Conservation (phyloP, 176 grass and related monocot genomes). For the Echinochloa phyllopogon region DNA sequence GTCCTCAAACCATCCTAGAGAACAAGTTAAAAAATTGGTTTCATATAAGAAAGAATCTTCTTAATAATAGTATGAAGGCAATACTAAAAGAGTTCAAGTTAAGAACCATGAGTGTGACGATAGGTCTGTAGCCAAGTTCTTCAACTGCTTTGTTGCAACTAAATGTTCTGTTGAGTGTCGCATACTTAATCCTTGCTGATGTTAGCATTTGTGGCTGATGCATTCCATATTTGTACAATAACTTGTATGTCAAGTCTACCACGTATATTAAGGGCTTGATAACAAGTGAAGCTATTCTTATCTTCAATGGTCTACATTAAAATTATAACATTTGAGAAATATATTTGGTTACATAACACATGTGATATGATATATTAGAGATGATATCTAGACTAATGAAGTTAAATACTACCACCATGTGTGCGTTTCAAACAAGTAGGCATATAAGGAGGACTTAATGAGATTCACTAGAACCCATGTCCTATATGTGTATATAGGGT, state of each 20-base stretch:
- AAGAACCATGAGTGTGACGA: conserved; percentile 59
- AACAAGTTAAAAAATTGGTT: neutral
- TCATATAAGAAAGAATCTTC: too few species aligned
- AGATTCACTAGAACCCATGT: too few species aligned
- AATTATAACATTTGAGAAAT: neutral
- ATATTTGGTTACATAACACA: too few species aligned
- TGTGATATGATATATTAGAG: too few species aligned
- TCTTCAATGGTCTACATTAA: conserved; percentile 36
- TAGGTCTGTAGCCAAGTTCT: conserved; percentile 66
- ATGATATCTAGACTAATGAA: too few species aligned
- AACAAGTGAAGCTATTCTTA: conserved; percentile 57
- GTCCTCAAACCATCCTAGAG: too few species aligned
- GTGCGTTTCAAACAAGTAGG: too few species aligned
- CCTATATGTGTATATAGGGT: too few species aligned
- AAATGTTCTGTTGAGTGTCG: conserved; percentile 64
- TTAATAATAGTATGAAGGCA: neutral
- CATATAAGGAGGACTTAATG: too few species aligned
- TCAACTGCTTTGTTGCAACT: conserved; percentile 52
- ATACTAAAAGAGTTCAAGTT: neutral
- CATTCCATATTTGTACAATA: conserved; percentile 45
- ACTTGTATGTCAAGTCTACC: conserved; percentile 56
- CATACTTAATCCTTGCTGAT: conserved; percentile 61
- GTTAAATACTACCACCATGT: too few species aligned
- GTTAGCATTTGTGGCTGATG: conserved; percentile 49
- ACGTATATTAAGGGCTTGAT: conserved; percentile 54